phyloP scores from a whole-genome alignment of 2,329 filamentous ascomycete genomes.

The Talaromyces sp. region DNA sequence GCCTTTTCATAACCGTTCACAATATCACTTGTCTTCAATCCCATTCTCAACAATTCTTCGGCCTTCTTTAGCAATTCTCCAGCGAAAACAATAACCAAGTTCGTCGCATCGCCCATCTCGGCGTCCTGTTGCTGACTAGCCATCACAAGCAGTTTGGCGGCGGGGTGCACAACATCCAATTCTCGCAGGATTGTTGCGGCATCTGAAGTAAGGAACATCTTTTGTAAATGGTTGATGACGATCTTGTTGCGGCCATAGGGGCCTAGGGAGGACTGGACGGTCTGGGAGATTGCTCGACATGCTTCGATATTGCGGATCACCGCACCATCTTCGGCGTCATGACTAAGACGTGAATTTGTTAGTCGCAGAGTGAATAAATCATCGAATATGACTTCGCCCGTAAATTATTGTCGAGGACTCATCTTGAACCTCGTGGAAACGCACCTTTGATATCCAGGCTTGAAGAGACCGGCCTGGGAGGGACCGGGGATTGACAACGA shows the following conservation, averaged over 20 bases:
- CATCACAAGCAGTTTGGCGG: conserved; percentile 97
- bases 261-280: conserved; percentile 93
- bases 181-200: conserved; percentile 96
- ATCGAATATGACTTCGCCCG: neutral
- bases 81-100: conserved; percentile 92
- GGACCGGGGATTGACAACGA: conserved; percentile 94
- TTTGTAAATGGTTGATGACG: conserved; percentile 98
- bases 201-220: conserved; percentile 98
- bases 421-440: neutral
- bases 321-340: conserved; percentile 98
- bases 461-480: conserved; percentile 91
- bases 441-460: conserved; percentile 93
- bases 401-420: neutral
- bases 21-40: conserved; percentile 97
- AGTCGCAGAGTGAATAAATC: neutral
- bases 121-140: conserved; percentile 97
- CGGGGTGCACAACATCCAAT: conserved; percentile 96
- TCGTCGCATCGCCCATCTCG: conserved; percentile 98
- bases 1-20: conserved; percentile 94
- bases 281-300: conserved; percentile 91
- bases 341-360: conserved; percentile 56
- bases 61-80: conserved; percentile 96
- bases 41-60: conserved; percentile 93
- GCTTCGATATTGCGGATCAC: conserved; percentile 98
- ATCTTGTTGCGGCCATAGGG: conserved; percentile 99